phyloP scores from a whole-genome alignment of 306 rosid genomes.

The Acacia confusa region DNA sequence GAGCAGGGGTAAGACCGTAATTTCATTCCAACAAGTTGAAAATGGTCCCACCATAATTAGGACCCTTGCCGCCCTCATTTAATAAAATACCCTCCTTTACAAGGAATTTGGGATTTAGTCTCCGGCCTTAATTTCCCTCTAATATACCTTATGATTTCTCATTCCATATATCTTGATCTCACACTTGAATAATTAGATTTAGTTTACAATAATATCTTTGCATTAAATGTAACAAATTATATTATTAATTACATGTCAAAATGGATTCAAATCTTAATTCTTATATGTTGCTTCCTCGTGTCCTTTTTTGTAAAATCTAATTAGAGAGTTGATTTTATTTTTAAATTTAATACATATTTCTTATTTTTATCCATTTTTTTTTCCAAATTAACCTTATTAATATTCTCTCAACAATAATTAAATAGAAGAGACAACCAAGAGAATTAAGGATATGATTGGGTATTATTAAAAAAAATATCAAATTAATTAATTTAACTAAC shows the following conservation, averaged over 20 bases:
- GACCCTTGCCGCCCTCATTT: slow-evolving; percentile 32
- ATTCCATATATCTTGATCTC: not conserved
- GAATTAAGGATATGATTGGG: no score
- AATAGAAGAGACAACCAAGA: no score
- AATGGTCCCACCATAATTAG: slow-evolving; percentile 35
- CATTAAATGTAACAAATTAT: no score
- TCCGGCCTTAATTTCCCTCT: not conserved
- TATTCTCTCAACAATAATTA: no score
- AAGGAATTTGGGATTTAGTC: not conserved
- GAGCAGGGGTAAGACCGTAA: slow-evolving; percentile 23
- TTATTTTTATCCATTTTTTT: no score
- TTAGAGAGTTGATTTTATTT: no score
- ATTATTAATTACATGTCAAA: not conserved
- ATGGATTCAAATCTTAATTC: not conserved
- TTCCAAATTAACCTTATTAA: no score
- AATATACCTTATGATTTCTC: not conserved
- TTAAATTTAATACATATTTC: no score
- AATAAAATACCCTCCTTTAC: not conserved
- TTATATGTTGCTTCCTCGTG: no score
- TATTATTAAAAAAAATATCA: no score
- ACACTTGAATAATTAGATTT: not conserved
- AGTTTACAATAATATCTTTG: not conserved
- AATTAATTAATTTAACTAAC: no score
- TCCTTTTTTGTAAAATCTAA: no score
- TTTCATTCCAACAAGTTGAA: not conserved